These are phyloP conservation scores for Tulasnella calospora DNA, from an alignment of 768 basidiomycete species.

Conservation along the genomic window DNA sequence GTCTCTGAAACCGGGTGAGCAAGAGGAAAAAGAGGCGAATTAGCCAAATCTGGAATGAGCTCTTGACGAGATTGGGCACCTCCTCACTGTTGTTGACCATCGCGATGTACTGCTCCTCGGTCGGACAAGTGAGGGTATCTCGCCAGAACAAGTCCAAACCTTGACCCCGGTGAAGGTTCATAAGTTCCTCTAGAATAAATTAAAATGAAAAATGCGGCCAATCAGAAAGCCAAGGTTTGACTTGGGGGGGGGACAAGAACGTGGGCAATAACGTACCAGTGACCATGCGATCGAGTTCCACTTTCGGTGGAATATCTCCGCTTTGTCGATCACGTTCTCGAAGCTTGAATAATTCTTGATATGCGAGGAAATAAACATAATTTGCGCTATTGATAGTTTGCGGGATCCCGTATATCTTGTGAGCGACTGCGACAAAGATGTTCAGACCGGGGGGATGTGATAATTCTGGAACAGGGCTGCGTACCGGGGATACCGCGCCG, in stretches of 20 bases:
- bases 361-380: slow-evolving; percentile 94
- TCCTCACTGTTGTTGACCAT: slow-evolving; percentile 94
- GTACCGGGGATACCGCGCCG: slow-evolving; percentile 75
- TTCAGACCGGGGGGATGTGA: not conserved
- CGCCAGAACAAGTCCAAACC: slow-evolving; percentile 94
- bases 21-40: no score
- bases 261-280: slow-evolving; percentile 49
- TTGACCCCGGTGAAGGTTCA: slow-evolving; percentile 91
- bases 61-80: slow-evolving; percentile 21
- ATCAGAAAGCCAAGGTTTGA: slow-evolving; percentile 28
- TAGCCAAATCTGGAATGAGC: not conserved
- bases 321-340: slow-evolving; percentile 34
- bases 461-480: not conserved
- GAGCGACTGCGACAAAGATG: slow-evolving; percentile 55
- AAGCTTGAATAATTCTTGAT: slow-evolving; percentile 70
- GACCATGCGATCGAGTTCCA: slow-evolving; percentile 61
- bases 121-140: slow-evolving; percentile 84
- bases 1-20: slow-evolving; percentile 87
- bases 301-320: slow-evolving; percentile 33
- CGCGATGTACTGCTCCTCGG: slow-evolving; percentile 86
- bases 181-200: slow-evolving; percentile 51
- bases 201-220: slow-evolving; percentile 29
- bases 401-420: slow-evolving; percentile 93
- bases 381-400: slow-evolving; percentile 98
- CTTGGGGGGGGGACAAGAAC: not conserved